Evolutionary conservation across 2,329 filamentous ascomycete genomes (phyloP), one percentile per base, ranked within the genome.

Genomic region (Pseudogymnoascus sp.): DNA sequence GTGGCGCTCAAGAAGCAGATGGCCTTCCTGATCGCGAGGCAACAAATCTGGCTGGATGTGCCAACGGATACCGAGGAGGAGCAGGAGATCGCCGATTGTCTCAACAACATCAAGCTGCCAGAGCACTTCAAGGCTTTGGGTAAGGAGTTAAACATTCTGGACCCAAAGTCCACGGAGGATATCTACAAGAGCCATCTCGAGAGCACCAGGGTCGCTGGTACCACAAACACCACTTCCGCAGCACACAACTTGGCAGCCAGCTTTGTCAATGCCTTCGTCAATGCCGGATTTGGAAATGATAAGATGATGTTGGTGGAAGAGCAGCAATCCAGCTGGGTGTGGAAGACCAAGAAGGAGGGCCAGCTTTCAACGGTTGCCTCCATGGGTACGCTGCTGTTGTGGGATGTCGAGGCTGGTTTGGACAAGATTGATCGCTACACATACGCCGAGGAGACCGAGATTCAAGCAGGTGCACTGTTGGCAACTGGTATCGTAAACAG

Each of bases 131-230:
- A 96, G 77, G 86, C 89, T 4, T 81, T 99, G 33, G 96, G 88
- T 64, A 97, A 97, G 78, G 95, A 99, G 75, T 83, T 99, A 62
- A 97, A 99, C 76, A 93, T 99, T 62, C 81, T 97, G 44, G 95
- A 99, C 67, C 95, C 95, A 36, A 97, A 97, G 80, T 90, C 91
- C 47, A 96, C 93, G 0, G 95, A 99, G 74, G 96, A 99, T 72
- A 99, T 99, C 71, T 99, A 99, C 84, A 99, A 99, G 81, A 96
- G 92, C 73, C 95, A 99, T 76, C 84, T 99, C 4, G 95, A 99
- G 78, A 97, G 90, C 78, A 96, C 88, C 71, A 86, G 96, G 66
- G 95, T 96, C 62, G 91, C 91, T 23, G 93, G 92, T 36, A 85
- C 96, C 78, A 97, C 93, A 10, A 97, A 97, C 74, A 86, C 96